Percentiles rank a stretch among this genome's conserved stretches.
Conservation (phyloP, 2,329 filamentous ascomycete species). For the Domatiomyces catenatus region DNA sequence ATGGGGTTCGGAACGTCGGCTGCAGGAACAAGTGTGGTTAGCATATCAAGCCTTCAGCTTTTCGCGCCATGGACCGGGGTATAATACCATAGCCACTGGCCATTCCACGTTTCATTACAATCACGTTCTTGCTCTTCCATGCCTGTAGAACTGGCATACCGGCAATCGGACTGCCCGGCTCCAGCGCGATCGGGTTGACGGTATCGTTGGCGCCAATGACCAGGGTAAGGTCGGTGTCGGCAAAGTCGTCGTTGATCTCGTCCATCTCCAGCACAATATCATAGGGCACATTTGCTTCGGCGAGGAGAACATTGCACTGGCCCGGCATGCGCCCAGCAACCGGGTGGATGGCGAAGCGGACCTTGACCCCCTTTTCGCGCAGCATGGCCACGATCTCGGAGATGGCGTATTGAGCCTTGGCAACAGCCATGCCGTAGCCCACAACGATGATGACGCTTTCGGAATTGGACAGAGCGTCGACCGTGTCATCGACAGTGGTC, state of each 20-base stretch:
- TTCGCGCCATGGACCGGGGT: no score
- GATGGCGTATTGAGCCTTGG: conserved; percentile 83
- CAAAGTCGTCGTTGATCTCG: conserved; percentile 86
- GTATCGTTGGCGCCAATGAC: conserved; percentile 90
- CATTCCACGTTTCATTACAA: conserved; percentile 88
- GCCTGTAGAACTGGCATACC: conserved; percentile 87
- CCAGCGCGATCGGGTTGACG: conserved; percentile 76
- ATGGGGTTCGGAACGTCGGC: conserved; percentile 85
- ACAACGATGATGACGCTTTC: conserved; percentile 79
- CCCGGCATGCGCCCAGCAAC: conserved; percentile 86
- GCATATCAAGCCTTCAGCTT: not conserved
- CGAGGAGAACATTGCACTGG: conserved; percentile 80
- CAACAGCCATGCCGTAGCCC: conserved; percentile 87
- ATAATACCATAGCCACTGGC: conserved; percentile 65
- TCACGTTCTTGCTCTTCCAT: conserved; percentile 85
- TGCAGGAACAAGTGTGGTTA: conserved; percentile 19
- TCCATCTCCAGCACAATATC: conserved; percentile 93
- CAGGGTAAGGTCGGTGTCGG: conserved; percentile 68
- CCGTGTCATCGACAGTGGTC: conserved; percentile 65
- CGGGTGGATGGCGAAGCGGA: conserved; percentile 80
- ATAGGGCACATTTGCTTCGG: conserved; percentile 76
- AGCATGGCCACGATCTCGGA: conserved; percentile 64
- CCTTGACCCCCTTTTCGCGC: conserved; percentile 59
- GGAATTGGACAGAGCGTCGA: conserved; percentile 57
- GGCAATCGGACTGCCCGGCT: conserved; percentile 68